phyloP scores from a whole-genome alignment of 495 filamentous ascomycete species.

The Penicillium waksmanii region DNA sequence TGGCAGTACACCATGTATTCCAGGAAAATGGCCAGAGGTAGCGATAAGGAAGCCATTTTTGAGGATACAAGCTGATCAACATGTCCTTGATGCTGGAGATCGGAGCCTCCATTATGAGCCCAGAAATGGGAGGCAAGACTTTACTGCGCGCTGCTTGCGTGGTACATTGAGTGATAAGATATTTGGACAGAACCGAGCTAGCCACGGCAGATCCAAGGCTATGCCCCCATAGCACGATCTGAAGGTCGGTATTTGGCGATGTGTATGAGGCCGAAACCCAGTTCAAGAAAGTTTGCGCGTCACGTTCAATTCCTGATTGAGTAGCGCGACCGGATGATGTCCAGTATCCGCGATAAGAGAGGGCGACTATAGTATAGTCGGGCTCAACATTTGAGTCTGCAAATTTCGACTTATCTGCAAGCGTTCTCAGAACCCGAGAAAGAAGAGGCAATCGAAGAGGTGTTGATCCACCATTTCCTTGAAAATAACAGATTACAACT shows the following conservation, averaged over 20 bases:
- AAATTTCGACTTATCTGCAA: slow-evolving; percentile 8
- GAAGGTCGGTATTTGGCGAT: slow-evolving; percentile 32
- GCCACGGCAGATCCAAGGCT: slow-evolving; percentile 69
- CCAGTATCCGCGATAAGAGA: slow-evolving; percentile 83
- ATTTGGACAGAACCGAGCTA: slow-evolving; percentile 54
- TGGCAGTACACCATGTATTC: slow-evolving; percentile 55
- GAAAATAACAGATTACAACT: slow-evolving; percentile 44
- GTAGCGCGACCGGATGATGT: slow-evolving; percentile 70
- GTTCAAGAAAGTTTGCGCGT: slow-evolving; percentile 63
- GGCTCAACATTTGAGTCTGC: slow-evolving; percentile 15
- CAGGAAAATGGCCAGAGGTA: slow-evolving; percentile 60
- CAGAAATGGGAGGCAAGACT: slow-evolving; percentile 38
- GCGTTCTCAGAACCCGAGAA: slow-evolving; percentile 49
- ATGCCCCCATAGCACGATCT: slow-evolving; percentile 78
- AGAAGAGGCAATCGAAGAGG: slow-evolving; percentile 72
- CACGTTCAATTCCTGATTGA: slow-evolving; percentile 65
- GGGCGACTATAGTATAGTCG: slow-evolving; percentile 60
- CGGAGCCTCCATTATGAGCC: slow-evolving; percentile 75
- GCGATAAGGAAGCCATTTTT: slow-evolving; percentile 80
- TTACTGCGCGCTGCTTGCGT: background rate
- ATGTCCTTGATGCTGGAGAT: slow-evolving; percentile 74
- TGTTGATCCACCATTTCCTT: slow-evolving; percentile 46
- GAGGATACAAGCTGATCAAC: slow-evolving; percentile 75
- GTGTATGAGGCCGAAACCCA: slow-evolving; percentile 50
- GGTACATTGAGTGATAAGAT: slow-evolving; percentile 28